phyloP scores from a whole-genome alignment of 2,329 filamentous ascomycete species.

The Botrytis galanthina region DNA sequence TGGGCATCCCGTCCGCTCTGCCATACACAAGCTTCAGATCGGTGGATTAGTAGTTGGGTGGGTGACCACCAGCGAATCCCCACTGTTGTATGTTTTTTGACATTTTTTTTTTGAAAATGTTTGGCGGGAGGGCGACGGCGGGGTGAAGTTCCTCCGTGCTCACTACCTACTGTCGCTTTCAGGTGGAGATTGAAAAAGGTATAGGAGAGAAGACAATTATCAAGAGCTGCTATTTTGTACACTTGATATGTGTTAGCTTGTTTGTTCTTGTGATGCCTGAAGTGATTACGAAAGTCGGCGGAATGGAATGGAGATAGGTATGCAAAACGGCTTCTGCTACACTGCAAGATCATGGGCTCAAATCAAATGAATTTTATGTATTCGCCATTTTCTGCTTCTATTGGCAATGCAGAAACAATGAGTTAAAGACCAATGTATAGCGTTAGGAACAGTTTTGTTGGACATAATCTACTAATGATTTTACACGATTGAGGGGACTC shows the following conservation, averaged over 20 bases:
- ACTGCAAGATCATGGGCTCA: not conserved
- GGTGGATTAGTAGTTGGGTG: slow-evolving; percentile 12
- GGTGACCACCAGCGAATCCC: not conserved
- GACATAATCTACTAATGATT: not conserved
- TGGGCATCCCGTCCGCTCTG: slow-evolving; percentile 12
- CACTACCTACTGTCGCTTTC: not conserved
- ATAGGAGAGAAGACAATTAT: not conserved
- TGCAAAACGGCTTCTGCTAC: not conserved
- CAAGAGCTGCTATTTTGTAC: not conserved
- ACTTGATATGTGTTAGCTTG: not conserved
- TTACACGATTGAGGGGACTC: not conserved
- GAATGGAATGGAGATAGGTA: not conserved
- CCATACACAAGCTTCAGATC: slow-evolving; percentile 13
- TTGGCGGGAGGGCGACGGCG: not conserved
- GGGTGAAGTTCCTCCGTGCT: rapidly evolving
- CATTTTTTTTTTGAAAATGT: not conserved
- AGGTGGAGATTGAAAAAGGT: rapidly evolving
- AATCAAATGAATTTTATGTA: rapidly evolving
- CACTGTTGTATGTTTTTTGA: not conserved
- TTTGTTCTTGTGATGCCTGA: not conserved
- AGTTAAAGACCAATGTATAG: too few species aligned
- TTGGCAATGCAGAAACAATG: not conserved
- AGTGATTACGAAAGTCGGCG: not conserved
- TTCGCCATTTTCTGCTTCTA: not conserved
- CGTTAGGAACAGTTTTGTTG: not conserved